Base-by-base conservation (phyloP, 108 stramenopile species). In the Nannochloropsis granulata region DNA sequence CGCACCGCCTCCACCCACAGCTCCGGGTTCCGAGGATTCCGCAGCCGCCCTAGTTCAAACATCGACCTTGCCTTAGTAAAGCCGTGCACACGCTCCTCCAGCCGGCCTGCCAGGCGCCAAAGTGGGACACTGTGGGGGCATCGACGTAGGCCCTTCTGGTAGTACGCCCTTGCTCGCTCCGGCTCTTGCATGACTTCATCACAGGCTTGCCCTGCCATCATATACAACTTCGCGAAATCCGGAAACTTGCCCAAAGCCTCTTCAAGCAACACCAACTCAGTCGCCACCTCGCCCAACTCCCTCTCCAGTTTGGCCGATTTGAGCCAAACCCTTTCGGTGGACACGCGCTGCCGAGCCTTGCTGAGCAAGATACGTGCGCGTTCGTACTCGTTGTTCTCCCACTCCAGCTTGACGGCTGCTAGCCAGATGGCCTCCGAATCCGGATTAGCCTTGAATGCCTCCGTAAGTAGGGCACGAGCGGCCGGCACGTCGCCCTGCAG, bases 351-450 rank as follows among this genome's bases (percentile, higher is more conserved):
- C 45, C 95, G 91, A 1, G 97, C 98, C 79, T 93, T 86, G 78
- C 86, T 84, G 44, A 99, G 89, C 82, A 99, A 84, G 24, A 92
- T 92, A 34, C 96, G 92, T 11, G 98, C 98, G 21, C 94, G 90
- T 44, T 94, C 94, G 19, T 26, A 91, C 87, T 87, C 95, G 71
- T 94, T 96, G 45, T 93, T 96, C 90, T 98, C 97, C 95, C 95
- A 95, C 91, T 99, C 98, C 21, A 99, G 90, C 84, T 98, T 98
- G 34, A 96, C 92, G 13, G 96, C 97, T 3, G 98, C 98, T 46
- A 99, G 87, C 97, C 95, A 97, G 26, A 85, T 80, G 46, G 80
- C 81, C 90, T 98, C 97, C 25, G 94, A 94, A 81, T 96, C 93
- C n/a, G 97, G 97, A 87, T 98, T 97, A 19, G 92, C 94, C 34